Base-by-base conservation (phyloP, 1,284 basidiomycete genomes). In the Abortiporus biennis region DNA sequence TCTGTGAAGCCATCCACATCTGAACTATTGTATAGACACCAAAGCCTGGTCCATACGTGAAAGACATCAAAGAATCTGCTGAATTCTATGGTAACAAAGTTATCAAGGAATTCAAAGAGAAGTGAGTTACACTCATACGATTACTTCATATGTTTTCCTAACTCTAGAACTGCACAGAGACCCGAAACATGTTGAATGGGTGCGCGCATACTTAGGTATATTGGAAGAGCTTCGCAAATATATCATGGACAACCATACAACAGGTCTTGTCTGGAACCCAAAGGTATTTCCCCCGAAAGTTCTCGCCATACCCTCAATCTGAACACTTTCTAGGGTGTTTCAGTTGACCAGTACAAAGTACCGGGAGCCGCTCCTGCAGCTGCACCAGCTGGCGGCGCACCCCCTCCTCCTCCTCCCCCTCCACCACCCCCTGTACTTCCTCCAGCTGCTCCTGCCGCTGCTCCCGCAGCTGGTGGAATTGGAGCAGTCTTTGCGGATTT, bases 21-120 rank as follows among this genome's bases (percentile, higher is more conserved):
- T 24, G 27, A 25, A 19, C 29, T 23, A 27, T 22, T 5, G 40
- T 37, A 25, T 53, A 93, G 89, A 75, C 81, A 48, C 75, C 80
- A 13, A 92, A 90, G 57, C 95, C 96, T 0, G 91, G 76, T 3
- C 81, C 88, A 11, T 88, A 78, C 54, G 72, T 98, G n/a, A 68
- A 65, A 11, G 91, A 95, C 41, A 80, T 88, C 65, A 95, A 89
- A 65, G 92, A 98, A 40, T 80, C 90, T 6, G 79, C 87, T 4
- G 77, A 85, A 56, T 99, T 94, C 67, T 99, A 93, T 63, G 83
- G 84, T 11, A 92, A 97, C 61, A 80, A 86, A 43, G 78, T 98
- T 37, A 83, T 95, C 64, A 94, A 95, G 65, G 91, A 95, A 52
- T 89, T 76, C 73, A 98, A 92, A 64, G 89, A 93, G 11, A 89